Evolutionary conservation across 352 stramenopile species (phyloP), one percentile per base, ranked within the genome.

Genomic region (Globisporangium okanoganense): DNA sequence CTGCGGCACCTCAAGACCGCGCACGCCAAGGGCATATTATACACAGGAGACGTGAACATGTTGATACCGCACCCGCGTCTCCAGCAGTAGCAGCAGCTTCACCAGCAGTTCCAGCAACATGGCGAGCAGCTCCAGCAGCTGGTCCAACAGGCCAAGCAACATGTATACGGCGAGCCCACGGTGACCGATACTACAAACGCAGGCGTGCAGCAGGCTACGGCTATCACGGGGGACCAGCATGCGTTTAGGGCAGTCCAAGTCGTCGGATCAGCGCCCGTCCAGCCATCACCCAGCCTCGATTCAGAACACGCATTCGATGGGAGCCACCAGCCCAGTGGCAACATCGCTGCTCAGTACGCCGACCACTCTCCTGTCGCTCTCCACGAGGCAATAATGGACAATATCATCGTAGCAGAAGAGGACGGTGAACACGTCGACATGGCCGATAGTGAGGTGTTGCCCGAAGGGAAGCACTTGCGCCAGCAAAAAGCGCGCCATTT

Each of bases 1-100:
- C 56, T 86, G 66, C 72, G 77, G 1, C 77, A 86, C 38, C 35
- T 86, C n/a, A 82, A 77, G 63, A 62, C 67, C 22, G 27, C 62
- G 35, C 76, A 86, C 36, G 62, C 64, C 0, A 66, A 73, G 25
- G 56, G 59, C 3, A 13, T 73, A 22, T 9, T 58, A 24, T n/a
- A 51, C 4, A 36, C 44, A 7, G 29, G 13, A 1, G 5, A 33
- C 6, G 29, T 40, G 3, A 51, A 20, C 9, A 31, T 52, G 45
- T 3, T 24, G 24, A 53, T 14, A 6, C 24, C 18, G 25, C 22
- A 8, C 33, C 20, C 9, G 22, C 51, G 31, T 33, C 14, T 36
- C n/a, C 57, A 52, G 20, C 36, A n/a, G n/a, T n/a, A n/a, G n/a
- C n/a, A 44, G 22, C 48, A 27, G 44, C 43, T 50, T 16, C 41